Evolutionary conservation across 108 stramenopile genomes (phyloP), one percentile per base, ranked within the genome.

Genomic region (Skeletonema potamos): DNA sequence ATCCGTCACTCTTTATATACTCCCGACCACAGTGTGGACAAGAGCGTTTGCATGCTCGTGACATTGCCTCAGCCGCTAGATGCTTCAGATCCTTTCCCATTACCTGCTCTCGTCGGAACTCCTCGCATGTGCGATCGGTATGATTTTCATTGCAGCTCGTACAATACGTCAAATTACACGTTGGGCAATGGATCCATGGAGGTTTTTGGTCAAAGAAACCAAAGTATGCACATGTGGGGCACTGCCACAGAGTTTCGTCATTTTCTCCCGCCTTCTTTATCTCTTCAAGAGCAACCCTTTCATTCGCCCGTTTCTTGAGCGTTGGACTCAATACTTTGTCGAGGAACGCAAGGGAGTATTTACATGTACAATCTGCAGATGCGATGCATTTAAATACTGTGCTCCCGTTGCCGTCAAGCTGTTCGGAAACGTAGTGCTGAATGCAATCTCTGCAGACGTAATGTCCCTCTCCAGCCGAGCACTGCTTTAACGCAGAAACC

Each of bases 141-240:
- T 72, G 71, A 37, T n/a, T 12, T 1, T 20, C 27, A 27, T 72
- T 63, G 71, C 71, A 72, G 29, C 34, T 72, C 12, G 71, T 72
- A n/a, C 71, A 72, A 51, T 72, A 72, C n/a, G 28, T 27, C 17
- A 44, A 7, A 27, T 34, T 27, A 12, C 71, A 72, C 13, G 36
- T n/a, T 4, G 71, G 71, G 24, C 71, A 72, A 32, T 26, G 46
- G 28, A 72, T 39, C 71, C 71, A 72, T 11, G 61, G 61, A 46
- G 29, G 43, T 8, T 41, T 34, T 34, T 18, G 29, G 5, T 55
- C 71, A 56, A 27, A 11, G 24, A 72, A 63, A 12, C 71, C 71
- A 2, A 63, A 34, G 41, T 62, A 32, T 34, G 58, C 8, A 24
- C 58, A 59, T 3, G 13, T 30, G 1, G 58, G 58, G 58, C 58